phyloP scores from a whole-genome alignment of 345 rosid genomes.

The Eucalyptus polyanthemos region DNA sequence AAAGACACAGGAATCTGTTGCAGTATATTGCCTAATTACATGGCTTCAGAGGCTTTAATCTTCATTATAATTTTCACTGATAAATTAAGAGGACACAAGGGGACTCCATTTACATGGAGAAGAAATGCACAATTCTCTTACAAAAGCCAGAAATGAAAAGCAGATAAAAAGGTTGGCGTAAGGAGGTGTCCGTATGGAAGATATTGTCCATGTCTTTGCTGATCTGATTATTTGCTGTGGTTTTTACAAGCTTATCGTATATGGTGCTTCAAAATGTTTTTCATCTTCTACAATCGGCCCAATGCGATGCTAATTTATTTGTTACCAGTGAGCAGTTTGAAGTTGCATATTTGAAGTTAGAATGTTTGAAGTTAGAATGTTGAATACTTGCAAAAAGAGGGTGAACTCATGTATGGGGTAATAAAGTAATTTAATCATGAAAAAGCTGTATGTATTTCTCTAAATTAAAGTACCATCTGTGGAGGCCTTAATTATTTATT shows the following conservation, averaged over 20 bases:
- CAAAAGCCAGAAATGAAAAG: background rate
- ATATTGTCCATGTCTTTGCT: background rate
- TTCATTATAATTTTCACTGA: background rate
- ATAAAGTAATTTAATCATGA: background rate
- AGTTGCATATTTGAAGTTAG: background rate
- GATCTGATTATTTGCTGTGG: background rate
- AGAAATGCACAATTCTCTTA: background rate
- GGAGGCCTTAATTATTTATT: background rate
- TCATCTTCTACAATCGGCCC: background rate
- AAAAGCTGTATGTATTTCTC: background rate
- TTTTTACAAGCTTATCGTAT: background rate
- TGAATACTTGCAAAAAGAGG: background rate
- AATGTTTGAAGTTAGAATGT: background rate
- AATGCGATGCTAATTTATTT: background rate
- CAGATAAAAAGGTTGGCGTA: background rate
- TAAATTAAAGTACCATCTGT: background rate
- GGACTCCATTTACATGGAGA: background rate
- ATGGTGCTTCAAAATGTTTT: background rate
- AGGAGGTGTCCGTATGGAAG: background rate
- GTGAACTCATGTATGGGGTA: background rate
- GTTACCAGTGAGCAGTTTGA: background rate
- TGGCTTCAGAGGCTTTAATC: background rate
- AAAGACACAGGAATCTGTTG: background rate
- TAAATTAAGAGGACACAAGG: background rate
- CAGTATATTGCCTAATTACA: background rate